A percentile compares a stretch with the other conserved stretches of the same genome.
Evolutionary conservation across 192 early-diverging fungal species (phyloP).

Genomic region (Coemansia sp.): DNA sequence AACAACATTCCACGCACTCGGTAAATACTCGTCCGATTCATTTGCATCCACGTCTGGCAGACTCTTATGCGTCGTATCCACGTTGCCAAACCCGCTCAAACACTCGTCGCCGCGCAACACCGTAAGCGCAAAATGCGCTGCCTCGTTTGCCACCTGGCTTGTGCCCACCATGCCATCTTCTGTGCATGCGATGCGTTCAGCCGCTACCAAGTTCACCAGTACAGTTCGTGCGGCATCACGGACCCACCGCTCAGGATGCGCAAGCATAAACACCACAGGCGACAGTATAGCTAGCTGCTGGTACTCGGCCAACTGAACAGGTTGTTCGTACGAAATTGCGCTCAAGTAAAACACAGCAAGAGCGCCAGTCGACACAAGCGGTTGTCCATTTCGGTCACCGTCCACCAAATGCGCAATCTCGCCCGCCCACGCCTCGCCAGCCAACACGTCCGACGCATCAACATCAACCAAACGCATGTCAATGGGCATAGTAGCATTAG

Average conservation of each 20-base stretch:
- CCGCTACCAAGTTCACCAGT: slow-evolving; percentile 38
- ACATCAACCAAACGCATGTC: not conserved
- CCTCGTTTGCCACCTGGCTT: slow-evolving; percentile 22
- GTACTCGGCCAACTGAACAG: slow-evolving; percentile 18
- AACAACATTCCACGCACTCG: not conserved
- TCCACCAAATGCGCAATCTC: slow-evolving; percentile 22
- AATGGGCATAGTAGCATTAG: slow-evolving; percentile 22
- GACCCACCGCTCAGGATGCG: slow-evolving; percentile 41
- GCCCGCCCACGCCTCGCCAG: slow-evolving; percentile 29
- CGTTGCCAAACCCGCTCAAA: slow-evolving; percentile 41
- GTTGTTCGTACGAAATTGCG: slow-evolving; percentile 46
- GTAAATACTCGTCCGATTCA: slow-evolving; percentile 4
- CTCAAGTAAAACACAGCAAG: slow-evolving; percentile 45
- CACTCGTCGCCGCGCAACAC: slow-evolving; percentile 45
- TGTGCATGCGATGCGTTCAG: slow-evolving; percentile 25
- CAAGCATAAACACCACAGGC: slow-evolving; percentile 34
- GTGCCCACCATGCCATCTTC: not conserved
- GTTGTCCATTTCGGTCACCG: not conserved
- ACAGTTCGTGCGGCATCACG: slow-evolving; percentile 47
- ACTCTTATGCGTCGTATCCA: slow-evolving; percentile 7
- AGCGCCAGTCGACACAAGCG: slow-evolving; percentile 29
- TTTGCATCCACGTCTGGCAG: not conserved
- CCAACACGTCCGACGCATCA: slow-evolving; percentile 2
- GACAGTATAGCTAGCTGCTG: slow-evolving; percentile 26
- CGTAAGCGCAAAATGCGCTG: slow-evolving; percentile 27